Conservation (phyloP, 2,329 filamentous ascomycete genomes). For the Aspergillus phoenicis region DNA sequence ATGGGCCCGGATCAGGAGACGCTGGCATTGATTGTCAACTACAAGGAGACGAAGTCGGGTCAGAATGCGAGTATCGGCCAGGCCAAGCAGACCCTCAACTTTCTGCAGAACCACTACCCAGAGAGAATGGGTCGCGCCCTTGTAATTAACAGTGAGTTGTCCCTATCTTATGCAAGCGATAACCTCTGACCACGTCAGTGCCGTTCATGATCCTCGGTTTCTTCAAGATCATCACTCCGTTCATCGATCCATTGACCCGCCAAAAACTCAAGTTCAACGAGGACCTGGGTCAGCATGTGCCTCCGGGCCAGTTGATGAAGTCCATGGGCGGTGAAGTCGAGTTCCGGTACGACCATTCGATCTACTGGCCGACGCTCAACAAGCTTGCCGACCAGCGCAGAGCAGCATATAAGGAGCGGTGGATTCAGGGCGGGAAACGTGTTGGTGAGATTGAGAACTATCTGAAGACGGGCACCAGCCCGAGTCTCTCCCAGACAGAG, state of each 20-base stretch:
- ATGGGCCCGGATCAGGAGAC: conserved; percentile 87
- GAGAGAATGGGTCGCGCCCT: conserved; percentile 86
- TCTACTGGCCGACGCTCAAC: conserved; percentile 86
- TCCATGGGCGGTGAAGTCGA: conserved; percentile 76
- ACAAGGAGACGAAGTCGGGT: conserved; percentile 75
- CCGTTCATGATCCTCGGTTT: conserved; percentile 91
- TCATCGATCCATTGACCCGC: conserved; percentile 91
- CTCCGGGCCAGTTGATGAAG: conserved; percentile 78
- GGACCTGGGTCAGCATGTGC: conserved; percentile 80
- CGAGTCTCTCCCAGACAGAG: conserved; percentile 39
- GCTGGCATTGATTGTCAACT: conserved; percentile 85
- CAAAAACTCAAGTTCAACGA: conserved; percentile 99
- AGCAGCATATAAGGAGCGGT: conserved; percentile 66
- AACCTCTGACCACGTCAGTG: conserved; percentile 53
- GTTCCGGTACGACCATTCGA: conserved; percentile 86
- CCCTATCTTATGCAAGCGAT: neutral
- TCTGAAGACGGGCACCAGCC: conserved; percentile 67
- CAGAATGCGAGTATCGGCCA: conserved; percentile 75
- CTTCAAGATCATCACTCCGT: conserved; percentile 93
- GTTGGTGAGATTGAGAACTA: conserved; percentile 88
- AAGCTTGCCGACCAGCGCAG: conserved; percentile 68
- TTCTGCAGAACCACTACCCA: conserved; percentile 94
- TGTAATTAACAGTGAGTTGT: conserved; percentile 75
- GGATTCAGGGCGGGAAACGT: conserved; percentile 76
- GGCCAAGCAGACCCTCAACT: conserved; percentile 81